phyloP scores from a whole-genome alignment of 331 rosid species.

The Malus hybrid region DNA sequence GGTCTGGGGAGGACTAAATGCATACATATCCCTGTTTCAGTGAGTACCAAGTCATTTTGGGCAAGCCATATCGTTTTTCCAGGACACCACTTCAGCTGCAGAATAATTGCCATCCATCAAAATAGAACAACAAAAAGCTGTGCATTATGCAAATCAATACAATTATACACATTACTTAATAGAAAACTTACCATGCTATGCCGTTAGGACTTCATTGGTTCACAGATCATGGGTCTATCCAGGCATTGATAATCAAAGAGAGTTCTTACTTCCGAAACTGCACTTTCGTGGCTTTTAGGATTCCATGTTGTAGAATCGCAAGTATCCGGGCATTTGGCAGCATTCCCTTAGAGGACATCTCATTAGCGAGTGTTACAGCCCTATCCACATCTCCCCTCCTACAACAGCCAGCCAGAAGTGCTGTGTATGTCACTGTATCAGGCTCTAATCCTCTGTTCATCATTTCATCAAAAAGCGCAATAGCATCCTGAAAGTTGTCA shows the following conservation, averaged over 20 bases:
- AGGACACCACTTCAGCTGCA: not conserved
- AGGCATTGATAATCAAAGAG: slow-evolving; percentile 4
- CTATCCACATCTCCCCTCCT: slow-evolving; percentile 30
- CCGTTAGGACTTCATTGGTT: not conserved
- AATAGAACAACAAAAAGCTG: not conserved
- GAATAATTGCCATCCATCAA: not conserved
- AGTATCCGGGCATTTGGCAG: slow-evolving; percentile 15
- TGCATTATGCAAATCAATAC: not conserved
- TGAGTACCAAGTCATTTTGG: not conserved
- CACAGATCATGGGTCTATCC: slow-evolving; percentile 9
- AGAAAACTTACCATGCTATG: not conserved
- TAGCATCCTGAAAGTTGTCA: slow-evolving; percentile 43
- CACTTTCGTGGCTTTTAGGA: slow-evolving; percentile 46
- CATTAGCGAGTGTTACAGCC: slow-evolving; percentile 32
- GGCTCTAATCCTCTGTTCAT: slow-evolving; percentile 50
- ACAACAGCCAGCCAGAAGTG: slow-evolving; percentile 46
- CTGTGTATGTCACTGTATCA: slow-evolving; percentile 55
- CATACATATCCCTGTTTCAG: not conserved
- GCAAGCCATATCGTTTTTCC: not conserved
- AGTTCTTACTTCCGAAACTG: slow-evolving; percentile 13
- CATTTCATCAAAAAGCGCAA: slow-evolving; percentile 48
- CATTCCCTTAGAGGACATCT: slow-evolving; percentile 52
- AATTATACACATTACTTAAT: not conserved
- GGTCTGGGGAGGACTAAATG: not conserved
- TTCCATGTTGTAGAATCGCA: slow-evolving; percentile 33